Evolutionary conservation across 176 grass and related monocot species (phyloP).

Genomic region (Cenchrus fungigraminus): DNA sequence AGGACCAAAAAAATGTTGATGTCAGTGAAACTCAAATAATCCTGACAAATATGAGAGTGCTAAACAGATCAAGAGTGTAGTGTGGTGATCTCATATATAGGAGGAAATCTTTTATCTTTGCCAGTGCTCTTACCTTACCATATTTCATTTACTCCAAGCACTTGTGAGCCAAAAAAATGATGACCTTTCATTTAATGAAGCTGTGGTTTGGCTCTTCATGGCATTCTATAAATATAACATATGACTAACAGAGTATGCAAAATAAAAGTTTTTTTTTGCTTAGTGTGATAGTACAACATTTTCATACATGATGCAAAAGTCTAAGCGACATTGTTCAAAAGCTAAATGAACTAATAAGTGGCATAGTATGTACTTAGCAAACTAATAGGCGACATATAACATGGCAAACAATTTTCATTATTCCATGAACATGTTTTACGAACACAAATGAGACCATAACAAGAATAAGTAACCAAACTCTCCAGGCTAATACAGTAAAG

Average conservation of each 20-base stretch:
- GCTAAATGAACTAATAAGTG: not conserved
- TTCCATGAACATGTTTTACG: not conserved
- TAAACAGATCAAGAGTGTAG: not conserved
- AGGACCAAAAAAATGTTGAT: not conserved
- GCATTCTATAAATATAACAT: not conserved
- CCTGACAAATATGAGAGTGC: not conserved
- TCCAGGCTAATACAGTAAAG: not conserved
- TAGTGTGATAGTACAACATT: not conserved
- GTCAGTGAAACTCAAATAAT: not conserved
- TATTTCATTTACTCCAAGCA: no score
- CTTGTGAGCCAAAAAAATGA: no score
- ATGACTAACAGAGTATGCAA: not conserved
- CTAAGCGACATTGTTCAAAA: not conserved
- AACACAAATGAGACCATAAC: not conserved
- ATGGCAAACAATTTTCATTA: not conserved
- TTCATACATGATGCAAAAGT: not conserved
- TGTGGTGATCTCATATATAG: not conserved
- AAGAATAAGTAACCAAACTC: not conserved
- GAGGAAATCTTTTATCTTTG: no score
- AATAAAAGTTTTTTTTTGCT: not conserved
- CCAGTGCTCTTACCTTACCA: no score
- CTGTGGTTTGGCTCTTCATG: not conserved
- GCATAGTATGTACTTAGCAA: not conserved
- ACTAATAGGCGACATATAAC: not conserved
- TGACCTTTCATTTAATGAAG: not conserved